phyloP scores from a whole-genome alignment of 148 eudicot species.

The Polygonum maritimum region DNA sequence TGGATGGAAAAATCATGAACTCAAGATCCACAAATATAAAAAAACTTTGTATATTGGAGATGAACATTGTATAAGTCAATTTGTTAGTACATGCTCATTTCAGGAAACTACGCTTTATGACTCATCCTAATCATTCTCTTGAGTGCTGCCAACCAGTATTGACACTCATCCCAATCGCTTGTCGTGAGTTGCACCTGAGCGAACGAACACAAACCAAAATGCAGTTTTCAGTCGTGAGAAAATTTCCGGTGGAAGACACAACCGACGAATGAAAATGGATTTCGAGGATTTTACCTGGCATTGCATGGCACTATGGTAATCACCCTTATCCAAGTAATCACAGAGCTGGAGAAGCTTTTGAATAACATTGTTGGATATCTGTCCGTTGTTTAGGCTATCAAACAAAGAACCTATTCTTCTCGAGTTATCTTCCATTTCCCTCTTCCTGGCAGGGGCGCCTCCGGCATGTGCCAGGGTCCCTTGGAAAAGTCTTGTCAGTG shows the following conservation, averaged over 20 bases:
- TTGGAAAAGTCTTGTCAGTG: conserved; percentile 47
- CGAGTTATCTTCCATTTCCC: conserved; percentile 64
- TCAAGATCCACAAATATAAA: background rate
- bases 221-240: background rate
- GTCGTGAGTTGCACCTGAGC: conserved; percentile 53
- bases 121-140: conserved; percentile 75
- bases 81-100: background rate
- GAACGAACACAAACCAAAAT: background rate
- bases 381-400: conserved; percentile 14
- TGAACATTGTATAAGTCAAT: background rate
- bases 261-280: background rate
- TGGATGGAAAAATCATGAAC: background rate
- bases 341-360: conserved; percentile 20
- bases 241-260: too few species aligned
- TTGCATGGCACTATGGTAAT: conserved; percentile 14
- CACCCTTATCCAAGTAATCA: conserved; percentile 10
- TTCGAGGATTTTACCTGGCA: conserved; percentile 11
- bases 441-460: conserved; percentile 52
- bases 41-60: background rate
- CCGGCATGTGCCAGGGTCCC: conserved; percentile 55
- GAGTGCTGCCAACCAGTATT: conserved; percentile 56
- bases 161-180: conserved; percentile 85
- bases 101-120: conserved; percentile 24
- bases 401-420: conserved; percentile 54
- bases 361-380: conserved; percentile 13